These are phyloP conservation scores for Exutisphaerella laricina DNA, from an alignment of 2,329 filamentous ascomycete genomes.

Conservation along the genomic window DNA sequence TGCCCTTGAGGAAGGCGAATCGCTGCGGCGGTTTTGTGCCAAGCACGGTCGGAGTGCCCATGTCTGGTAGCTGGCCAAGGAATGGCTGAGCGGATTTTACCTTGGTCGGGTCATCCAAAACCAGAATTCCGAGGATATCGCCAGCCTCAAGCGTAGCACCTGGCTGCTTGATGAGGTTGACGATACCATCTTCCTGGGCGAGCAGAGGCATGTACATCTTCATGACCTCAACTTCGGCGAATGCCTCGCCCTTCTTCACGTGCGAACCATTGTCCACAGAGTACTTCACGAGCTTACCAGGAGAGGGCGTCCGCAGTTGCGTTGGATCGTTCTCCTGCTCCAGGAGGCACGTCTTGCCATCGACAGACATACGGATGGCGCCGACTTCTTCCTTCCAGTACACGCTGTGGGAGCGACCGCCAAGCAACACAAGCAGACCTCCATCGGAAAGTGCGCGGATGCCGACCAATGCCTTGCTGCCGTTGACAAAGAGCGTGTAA, in stretches of 20 bases:
- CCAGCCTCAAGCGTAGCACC: constrained; percentile 96
- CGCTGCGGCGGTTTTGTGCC: constrained; percentile 89
- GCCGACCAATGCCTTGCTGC: constrained; percentile 90
- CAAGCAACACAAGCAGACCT: constrained; percentile 82
- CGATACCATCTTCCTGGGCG: constrained; percentile 88
- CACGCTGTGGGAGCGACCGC: constrained; percentile 91
- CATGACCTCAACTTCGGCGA: constrained; percentile 98
- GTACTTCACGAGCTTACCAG: constrained; percentile 97
- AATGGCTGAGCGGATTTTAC: constrained; percentile 97
- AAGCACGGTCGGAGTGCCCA: constrained; percentile 79
- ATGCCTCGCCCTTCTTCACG: constrained; percentile 84
- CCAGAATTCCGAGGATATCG: constrained; percentile 95
- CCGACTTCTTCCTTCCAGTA: constrained; percentile 99
- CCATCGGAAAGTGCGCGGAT: constrained; percentile 90
- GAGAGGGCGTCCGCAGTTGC: constrained; percentile 87
- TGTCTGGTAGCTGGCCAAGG: constrained; percentile 79
- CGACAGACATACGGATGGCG: constrained; percentile 89
- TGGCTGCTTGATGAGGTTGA: constrained; percentile 98
- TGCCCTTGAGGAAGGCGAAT: constrained; percentile 69
- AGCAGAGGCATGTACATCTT: constrained; percentile 99
- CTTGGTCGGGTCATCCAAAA: constrained; percentile 88
- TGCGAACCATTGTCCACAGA: constrained; percentile 93
- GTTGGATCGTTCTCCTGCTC: constrained; percentile 99
- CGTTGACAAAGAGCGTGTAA: constrained; percentile 98
- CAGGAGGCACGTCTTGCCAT: constrained; percentile 95